A percentile compares a stretch with the other conserved stretches of the same genome.
These are phyloP conservation scores for Fusarium sp. DNA, from an alignment of 2,329 filamentous ascomycete genomes.

Conservation along the genomic window DNA sequence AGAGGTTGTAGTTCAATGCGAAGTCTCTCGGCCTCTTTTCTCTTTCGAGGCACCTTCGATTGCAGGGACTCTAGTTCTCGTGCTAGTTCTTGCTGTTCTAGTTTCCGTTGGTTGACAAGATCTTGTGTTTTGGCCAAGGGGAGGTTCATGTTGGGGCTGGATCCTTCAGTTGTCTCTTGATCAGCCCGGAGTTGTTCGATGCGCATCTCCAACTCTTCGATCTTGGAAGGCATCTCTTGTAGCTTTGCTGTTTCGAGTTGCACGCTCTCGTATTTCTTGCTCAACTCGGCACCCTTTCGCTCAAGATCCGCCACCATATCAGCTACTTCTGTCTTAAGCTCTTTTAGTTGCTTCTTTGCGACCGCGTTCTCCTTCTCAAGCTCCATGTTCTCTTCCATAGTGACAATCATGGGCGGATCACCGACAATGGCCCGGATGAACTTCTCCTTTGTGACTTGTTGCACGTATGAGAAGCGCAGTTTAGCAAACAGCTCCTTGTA, in stretches of 20 bases:
- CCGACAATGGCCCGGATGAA: conserved; percentile 94
- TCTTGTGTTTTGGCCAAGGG: conserved; percentile 67
- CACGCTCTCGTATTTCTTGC: conserved; percentile 62
- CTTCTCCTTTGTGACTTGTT: conserved; percentile 98
- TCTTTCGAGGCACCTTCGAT: conserved; percentile 71
- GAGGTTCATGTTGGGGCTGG: conserved; percentile 62
- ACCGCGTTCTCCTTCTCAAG: conserved; percentile 75
- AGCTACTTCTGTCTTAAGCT: conserved; percentile 81
- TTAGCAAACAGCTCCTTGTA: conserved; percentile 97
- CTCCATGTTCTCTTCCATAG: conserved; percentile 81
- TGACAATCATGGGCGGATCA: conserved; percentile 87
- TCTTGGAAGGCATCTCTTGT: conserved; percentile 62
- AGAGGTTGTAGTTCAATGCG: conserved; percentile 75
- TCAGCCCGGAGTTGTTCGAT: conserved; percentile 58
- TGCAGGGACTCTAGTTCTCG: conserved; percentile 72
- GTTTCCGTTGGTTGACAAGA: conserved; percentile 62
- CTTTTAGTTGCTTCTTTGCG: conserved; percentile 80
- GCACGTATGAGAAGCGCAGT: conserved; percentile 94
- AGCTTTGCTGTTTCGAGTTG: conserved; percentile 61
- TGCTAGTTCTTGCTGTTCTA: conserved; percentile 66
- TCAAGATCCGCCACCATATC: conserved; percentile 80
- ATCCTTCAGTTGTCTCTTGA: conserved; percentile 49
- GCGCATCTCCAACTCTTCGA: conserved; percentile 59
- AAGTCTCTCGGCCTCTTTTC: conserved; percentile 73
- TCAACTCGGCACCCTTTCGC: conserved; percentile 67